These are phyloP conservation scores for Capsaspora owczarzaki DNA, from an alignment of 78 protist genomes.

Conservation along the genomic window DNA sequence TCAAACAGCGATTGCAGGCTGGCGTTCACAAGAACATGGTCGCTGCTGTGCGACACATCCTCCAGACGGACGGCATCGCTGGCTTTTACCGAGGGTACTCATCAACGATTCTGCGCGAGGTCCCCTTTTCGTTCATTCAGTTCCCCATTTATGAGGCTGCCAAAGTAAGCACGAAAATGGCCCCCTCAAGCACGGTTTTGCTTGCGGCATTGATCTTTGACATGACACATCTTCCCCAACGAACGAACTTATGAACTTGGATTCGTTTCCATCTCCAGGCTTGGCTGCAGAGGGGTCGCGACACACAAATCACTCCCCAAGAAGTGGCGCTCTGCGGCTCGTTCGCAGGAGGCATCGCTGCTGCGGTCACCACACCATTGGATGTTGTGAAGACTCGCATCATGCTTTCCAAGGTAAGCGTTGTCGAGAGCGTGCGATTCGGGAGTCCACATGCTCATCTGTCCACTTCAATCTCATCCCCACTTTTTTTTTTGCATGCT, in stretches of 20 bases:
- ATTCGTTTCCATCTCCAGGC: background rate
- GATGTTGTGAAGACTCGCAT: constrained; percentile 68
- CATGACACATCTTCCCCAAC: background rate
- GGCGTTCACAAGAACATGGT: background rate
- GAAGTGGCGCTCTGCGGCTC: constrained; percentile 46
- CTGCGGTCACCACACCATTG: constrained; percentile 50
- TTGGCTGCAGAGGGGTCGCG: background rate
- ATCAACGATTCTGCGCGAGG: constrained; percentile 33
- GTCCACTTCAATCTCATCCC: background rate
- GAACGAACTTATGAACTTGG: background rate
- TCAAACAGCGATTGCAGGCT: constrained; percentile 56
- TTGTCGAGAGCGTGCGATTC: background rate
- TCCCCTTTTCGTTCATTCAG: constrained; percentile 56
- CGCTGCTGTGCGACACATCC: background rate
- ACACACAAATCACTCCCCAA: background rate
- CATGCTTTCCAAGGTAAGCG: constrained; percentile 29
- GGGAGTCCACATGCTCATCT: background rate
- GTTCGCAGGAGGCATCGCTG: constrained; percentile 44
- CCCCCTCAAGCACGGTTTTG: background rate
- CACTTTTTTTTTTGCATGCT: background rate
- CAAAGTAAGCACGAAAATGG: background rate
- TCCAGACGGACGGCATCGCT: background rate
- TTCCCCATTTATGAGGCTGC: constrained; percentile 51
- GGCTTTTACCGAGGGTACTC: constrained; percentile 26
- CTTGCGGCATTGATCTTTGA: background rate